Conservation (phyloP, 2,329 filamentous ascomycete genomes). For the Nemania serpens region DNA sequence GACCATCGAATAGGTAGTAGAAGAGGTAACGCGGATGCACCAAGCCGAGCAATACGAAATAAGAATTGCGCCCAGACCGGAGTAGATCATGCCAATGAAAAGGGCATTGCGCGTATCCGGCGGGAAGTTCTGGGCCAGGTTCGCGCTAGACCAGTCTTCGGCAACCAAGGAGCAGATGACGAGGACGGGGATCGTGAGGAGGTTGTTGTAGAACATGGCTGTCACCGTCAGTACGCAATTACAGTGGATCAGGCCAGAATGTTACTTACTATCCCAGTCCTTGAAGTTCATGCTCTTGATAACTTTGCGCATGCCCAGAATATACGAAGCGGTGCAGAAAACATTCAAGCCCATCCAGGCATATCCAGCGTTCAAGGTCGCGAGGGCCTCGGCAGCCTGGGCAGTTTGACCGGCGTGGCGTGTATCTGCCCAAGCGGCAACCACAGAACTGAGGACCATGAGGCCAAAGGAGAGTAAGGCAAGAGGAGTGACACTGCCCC, state of each 20-base stretch:
- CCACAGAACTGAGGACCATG: slow-evolving; percentile 93
- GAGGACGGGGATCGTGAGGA: slow-evolving; percentile 92
- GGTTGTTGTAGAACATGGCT: slow-evolving; percentile 99
- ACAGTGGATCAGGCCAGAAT: neutral
- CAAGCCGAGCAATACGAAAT: slow-evolving; percentile 99
- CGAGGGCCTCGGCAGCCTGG: slow-evolving; percentile 75
- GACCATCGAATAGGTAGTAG: slow-evolving; percentile 98
- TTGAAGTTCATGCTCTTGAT: slow-evolving; percentile 99
- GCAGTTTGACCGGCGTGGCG: slow-evolving; percentile 60
- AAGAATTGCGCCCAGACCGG: slow-evolving; percentile 89
- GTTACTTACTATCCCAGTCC: slow-evolving; percentile 92
- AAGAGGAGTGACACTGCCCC: slow-evolving; percentile 84
- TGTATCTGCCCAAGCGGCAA: slow-evolving; percentile 97
- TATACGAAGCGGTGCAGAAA: slow-evolving; percentile 87
- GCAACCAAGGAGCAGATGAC: slow-evolving; percentile 78
- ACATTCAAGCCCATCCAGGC: slow-evolving; percentile 99
- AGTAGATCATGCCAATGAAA: slow-evolving; percentile 89
- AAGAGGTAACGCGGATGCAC: slow-evolving; percentile 97
- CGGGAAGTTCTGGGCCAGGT: slow-evolving; percentile 88
- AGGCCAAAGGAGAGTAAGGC: slow-evolving; percentile 91
- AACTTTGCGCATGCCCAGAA: slow-evolving; percentile 94
- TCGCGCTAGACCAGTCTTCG: slow-evolving; percentile 90
- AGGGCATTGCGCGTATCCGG: slow-evolving; percentile 77
- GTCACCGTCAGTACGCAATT: slow-evolving; percentile 40
- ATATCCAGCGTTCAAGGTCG: slow-evolving; percentile 91